These are phyloP conservation scores for Debaryomyces robertsiae DNA, from an alignment of 1,139 yeast species.

Conservation along the genomic window DNA sequence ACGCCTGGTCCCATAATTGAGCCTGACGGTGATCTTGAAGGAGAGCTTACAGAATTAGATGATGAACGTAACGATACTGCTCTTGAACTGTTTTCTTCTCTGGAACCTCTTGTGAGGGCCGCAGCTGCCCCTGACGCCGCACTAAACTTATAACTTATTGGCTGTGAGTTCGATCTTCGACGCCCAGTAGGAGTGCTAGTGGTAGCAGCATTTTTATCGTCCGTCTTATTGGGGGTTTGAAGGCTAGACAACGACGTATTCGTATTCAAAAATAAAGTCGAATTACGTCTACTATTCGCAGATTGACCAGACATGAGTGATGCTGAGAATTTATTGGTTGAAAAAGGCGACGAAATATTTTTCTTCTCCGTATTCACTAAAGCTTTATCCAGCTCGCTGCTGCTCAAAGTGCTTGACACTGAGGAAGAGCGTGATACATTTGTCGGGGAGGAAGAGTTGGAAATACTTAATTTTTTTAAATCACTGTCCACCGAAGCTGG, in stretches of 20 bases:
- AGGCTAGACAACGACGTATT: constrained; percentile 24
- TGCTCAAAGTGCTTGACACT: constrained; percentile 29
- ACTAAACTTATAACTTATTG: constrained; percentile 19
- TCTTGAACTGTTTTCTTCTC: constrained; percentile 2
- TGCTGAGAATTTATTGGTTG: constrained; percentile 21
- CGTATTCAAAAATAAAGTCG: constrained; percentile 29
- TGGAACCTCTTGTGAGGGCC: constrained; percentile 28
- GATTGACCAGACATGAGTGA: constrained; percentile 16
- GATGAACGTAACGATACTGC: constrained; percentile 7
- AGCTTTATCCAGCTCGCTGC: constrained; percentile 14
- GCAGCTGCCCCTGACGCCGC: constrained; percentile 43
- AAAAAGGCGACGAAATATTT: constrained; percentile 21
- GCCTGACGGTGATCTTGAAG: constrained; percentile 14
- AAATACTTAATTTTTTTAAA: constrained; percentile 21
- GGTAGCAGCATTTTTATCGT: constrained; percentile 10
- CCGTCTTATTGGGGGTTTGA: constrained; percentile 6
- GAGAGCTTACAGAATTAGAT: constrained; percentile 11
- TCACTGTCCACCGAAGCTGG: constrained; percentile 15
- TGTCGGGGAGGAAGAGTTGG: constrained; percentile 17
- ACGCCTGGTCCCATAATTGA: constrained; percentile 10
- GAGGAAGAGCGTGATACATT: constrained; percentile 31
- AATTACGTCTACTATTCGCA: constrained; percentile 26
- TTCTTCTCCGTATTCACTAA: constrained; percentile 16
- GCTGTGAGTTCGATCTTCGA: constrained; percentile 45
- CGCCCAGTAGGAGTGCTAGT: constrained; percentile 23